Conservation (phyloP, 192 early-diverging fungal genomes). For the Podila epicladia region DNA sequence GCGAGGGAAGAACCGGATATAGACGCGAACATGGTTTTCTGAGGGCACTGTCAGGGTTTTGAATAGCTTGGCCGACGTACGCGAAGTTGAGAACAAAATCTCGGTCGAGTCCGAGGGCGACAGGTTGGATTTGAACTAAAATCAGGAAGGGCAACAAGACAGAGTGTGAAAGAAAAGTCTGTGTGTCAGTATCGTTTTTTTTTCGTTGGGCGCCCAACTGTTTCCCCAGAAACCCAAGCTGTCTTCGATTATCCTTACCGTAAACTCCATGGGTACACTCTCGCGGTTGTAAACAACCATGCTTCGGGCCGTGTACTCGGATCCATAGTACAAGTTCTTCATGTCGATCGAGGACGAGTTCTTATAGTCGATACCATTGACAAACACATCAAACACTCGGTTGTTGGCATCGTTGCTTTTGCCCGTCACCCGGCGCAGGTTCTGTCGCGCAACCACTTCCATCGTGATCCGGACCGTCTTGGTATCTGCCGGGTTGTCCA, state of each 20-base stretch:
- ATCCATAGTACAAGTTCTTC: conserved; percentile 76
- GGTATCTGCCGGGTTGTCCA: conserved; percentile 76
- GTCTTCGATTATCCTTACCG: conserved; percentile 51
- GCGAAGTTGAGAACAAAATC: conserved; percentile 79
- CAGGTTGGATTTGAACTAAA: conserved; percentile 72
- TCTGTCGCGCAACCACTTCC: conserved; percentile 69
- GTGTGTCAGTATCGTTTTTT: background rate
- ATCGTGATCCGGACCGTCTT: conserved; percentile 77
- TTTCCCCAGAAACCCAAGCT: background rate
- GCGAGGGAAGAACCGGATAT: conserved; percentile 69
- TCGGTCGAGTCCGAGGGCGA: conserved; percentile 70
- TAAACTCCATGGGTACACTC: conserved; percentile 78
- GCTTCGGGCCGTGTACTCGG: conserved; percentile 75
- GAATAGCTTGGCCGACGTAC: conserved; percentile 77
- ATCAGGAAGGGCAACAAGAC: background rate
- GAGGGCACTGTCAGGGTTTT: conserved; percentile 74
- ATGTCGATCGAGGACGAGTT: conserved; percentile 68
- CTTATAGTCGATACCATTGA: conserved; percentile 66
- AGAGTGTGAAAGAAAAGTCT: conserved; percentile 4
- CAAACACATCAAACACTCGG: conserved; percentile 80
- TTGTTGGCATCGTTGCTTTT: conserved; percentile 51
- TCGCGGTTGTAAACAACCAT: conserved; percentile 83
- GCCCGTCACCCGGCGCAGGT: conserved; percentile 45
- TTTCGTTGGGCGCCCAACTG: background rate
- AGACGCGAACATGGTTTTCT: conserved; percentile 71